These are phyloP conservation scores for Penicillium crystallinum DNA, from an alignment of 495 filamentous ascomycete species.

Conservation along the genomic window DNA sequence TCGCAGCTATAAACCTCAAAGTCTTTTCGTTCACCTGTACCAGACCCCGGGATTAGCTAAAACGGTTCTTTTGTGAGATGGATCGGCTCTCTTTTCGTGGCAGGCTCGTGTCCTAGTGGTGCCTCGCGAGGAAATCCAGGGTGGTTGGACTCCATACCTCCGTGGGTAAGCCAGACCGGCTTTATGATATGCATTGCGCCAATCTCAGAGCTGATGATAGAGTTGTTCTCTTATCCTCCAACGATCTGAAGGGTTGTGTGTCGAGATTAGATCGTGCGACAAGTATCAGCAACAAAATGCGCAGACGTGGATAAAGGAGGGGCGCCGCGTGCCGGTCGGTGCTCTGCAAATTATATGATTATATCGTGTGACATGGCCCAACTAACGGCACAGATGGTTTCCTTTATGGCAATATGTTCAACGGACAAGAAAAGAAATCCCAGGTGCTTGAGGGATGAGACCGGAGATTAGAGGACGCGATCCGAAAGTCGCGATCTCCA, in stretches of 20 bases:
- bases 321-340: not conserved
- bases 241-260: not conserved
- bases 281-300: not conserved
- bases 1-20: conserved; percentile 98
- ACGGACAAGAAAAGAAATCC: too few species aligned
- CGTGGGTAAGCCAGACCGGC: conserved; percentile 89
- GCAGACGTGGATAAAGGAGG: not conserved
- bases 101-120: not conserved
- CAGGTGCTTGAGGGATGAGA: conserved; percentile 6
- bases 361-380: not conserved
- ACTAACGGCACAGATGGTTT: too few species aligned
- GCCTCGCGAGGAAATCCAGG: conserved; percentile 12
- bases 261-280: not conserved
- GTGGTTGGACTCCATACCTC: conserved; percentile 49
- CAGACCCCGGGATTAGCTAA: conserved; percentile 3
- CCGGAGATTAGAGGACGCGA: conserved; percentile 22
- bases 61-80: not conserved
- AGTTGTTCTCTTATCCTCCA: not conserved
- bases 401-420: not conserved
- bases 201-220: not conserved
- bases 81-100: not conserved
- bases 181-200: conserved; percentile 81
- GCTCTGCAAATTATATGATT: not conserved
- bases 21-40: conserved; percentile 83
- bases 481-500: conserved; percentile 43